Conservation (phyloP, 2,329 filamentous ascomycete species). For the Aspergillus uvarum region DNA sequence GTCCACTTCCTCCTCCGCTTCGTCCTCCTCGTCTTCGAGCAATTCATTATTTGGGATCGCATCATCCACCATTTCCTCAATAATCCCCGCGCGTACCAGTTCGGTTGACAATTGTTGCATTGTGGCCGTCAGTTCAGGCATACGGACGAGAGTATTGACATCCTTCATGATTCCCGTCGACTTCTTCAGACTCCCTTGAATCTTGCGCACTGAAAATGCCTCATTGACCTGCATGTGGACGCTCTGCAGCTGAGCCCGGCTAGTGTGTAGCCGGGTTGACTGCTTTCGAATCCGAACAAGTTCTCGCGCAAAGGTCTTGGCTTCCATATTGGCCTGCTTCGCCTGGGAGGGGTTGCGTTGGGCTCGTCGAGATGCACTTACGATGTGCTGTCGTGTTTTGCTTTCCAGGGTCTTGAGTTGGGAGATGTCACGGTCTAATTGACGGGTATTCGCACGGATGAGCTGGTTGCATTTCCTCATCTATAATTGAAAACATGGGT, state of each 20-base stretch:
- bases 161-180: conserved; percentile 96
- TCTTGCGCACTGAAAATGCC: conserved; percentile 91
- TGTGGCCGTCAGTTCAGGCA: conserved; percentile 83
- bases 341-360: conserved; percentile 76
- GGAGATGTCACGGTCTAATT: conserved; percentile 88
- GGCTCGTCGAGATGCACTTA: conserved; percentile 76
- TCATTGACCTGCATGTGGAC: conserved; percentile 98
- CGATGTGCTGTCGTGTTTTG: conserved; percentile 82
- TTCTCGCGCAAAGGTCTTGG: conserved; percentile 84
- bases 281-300: conserved; percentile 80
- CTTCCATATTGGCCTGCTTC: conserved; percentile 76
- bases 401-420: conserved; percentile 74
- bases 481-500: conserved; percentile 48
- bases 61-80: conserved; percentile 96
- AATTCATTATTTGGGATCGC: conserved; percentile 72
- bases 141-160: conserved; percentile 77
- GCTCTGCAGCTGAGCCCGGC: conserved; percentile 85
- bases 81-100: conserved; percentile 90
- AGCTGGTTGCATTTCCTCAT: conserved; percentile 93
- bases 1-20: conserved; percentile 83
- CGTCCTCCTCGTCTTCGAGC: conserved; percentile 69
- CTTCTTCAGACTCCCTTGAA: conserved; percentile 84
- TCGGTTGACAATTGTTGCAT: conserved; percentile 87
- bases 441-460: conserved; percentile 85
- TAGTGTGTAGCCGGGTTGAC: conserved; percentile 71